Evolutionary conservation across 371 early-diverging fungal genomes (phyloP), one percentile per base, ranked within the genome.

Genomic region (Mortierella sp.): DNA sequence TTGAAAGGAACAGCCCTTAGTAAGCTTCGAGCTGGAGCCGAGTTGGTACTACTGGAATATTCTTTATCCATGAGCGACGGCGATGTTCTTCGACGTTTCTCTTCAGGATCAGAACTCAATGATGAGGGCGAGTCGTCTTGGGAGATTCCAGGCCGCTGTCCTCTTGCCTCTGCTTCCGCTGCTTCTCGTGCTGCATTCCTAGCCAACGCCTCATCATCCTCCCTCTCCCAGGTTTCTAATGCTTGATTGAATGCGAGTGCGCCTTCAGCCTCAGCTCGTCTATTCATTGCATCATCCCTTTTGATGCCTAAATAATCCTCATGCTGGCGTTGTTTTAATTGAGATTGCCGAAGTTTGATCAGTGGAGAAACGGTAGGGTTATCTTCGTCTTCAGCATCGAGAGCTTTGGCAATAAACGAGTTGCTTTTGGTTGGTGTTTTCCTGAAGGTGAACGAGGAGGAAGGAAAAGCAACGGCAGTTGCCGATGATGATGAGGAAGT

Each of bases 221-320:
- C 81, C 12, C 58, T 68, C 42, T 80, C 75, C 81, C 81, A 80
- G 10, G 51, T 51, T 22, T 75, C 75, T 13, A 75, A 40, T 26
- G 70, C 51, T 13, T 58, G 51, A 19, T 75, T 68, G 55, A 80
- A 80, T 22, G 51, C 42, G 10, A 64, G 47, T 8, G 45, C 42
- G 1, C 60, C 71, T 10, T 70, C 71, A 5, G 62, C 68, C 0
- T n/a, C 28, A 6, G 42, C 45, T 3, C 45, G 60, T 23, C 37
- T 45, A 45, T 56, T 4, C 31, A 10, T 31, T 15, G 61, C 29
- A 3, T 65, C 68, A 0, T 49, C 43, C 5, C 60, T 23, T 57
- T 54, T 70, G 71, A 70, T 67, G 5, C 81, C 81, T n/a, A 70
- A 57, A 47, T 68, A 71, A 43, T 80, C 81, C 9, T 80, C 81